phyloP scores from a whole-genome alignment of 495 filamentous ascomycete genomes.

The Letharia lupina region DNA sequence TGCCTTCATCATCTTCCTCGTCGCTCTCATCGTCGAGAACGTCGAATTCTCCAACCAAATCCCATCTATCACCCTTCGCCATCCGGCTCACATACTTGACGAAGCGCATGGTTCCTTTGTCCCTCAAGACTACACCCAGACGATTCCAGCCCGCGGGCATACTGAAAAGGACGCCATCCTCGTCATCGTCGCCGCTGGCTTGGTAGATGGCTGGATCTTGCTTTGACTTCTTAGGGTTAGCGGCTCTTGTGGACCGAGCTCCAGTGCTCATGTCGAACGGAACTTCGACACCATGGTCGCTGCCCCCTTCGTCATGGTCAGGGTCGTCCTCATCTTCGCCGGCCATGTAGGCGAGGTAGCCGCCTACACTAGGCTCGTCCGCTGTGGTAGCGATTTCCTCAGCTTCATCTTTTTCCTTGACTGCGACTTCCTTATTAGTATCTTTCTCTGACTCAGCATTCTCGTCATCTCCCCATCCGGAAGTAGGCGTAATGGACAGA shows the following conservation, averaged over 20 bases:
- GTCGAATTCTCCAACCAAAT: slow-evolving; percentile 60
- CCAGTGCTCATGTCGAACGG: slow-evolving; percentile 21
- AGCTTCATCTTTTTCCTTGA: slow-evolving; percentile 25
- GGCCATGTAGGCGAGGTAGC: slow-evolving; percentile 89
- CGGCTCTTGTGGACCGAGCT: slow-evolving; percentile 19
- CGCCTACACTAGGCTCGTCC: slow-evolving; percentile 58
- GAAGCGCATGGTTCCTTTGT: slow-evolving; percentile 78
- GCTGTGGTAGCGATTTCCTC: slow-evolving; percentile 19
- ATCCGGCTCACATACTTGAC: slow-evolving; percentile 87
- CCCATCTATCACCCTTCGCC: slow-evolving; percentile 88
- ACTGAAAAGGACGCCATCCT: slow-evolving; percentile 86
- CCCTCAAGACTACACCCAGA: slow-evolving; percentile 78
- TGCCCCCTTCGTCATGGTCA: slow-evolving; percentile 20
- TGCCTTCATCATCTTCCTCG: slow-evolving; percentile 27
- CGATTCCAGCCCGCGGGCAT: slow-evolving; percentile 85
- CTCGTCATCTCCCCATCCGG: slow-evolving; percentile 73
- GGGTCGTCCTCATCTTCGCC: slow-evolving; percentile 58
- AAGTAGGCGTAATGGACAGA: slow-evolving; percentile 70
- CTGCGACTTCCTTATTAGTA: slow-evolving; percentile 32
- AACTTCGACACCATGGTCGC: slow-evolving; percentile 22
- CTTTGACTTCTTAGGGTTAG: slow-evolving; percentile 30
- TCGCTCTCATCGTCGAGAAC: slow-evolving; percentile 41
- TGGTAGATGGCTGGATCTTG: slow-evolving; percentile 80
- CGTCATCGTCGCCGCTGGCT: slow-evolving; percentile 58
- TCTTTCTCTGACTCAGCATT: slow-evolving; percentile 44